phyloP scores from a whole-genome alignment of 2,329 filamentous ascomycete species.

The Sporothrix dimorphospora region DNA sequence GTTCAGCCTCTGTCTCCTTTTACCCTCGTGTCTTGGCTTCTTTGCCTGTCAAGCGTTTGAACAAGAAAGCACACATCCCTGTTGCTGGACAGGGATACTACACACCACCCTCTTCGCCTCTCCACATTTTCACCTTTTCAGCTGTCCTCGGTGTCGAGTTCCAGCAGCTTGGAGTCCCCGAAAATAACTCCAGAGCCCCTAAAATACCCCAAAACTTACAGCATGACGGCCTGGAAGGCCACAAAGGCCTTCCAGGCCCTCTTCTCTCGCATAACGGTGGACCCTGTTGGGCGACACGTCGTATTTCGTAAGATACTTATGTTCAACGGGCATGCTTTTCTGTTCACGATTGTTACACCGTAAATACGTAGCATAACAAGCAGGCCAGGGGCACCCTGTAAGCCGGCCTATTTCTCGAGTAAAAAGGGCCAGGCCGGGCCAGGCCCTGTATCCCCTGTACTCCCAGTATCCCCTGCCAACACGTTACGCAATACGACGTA shows the following conservation, averaged over 20 bases:
- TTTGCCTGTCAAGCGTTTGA: background rate
- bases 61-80: background rate
- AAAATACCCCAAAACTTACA: too few species aligned
- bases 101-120: background rate
- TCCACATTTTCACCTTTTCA: background rate
- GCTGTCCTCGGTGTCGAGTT: background rate
- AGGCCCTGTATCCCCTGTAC: too few species aligned
- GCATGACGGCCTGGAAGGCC: too few species aligned
- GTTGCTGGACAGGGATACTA: background rate
- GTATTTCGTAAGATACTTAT: background rate
- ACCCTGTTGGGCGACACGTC: background rate
- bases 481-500: background rate
- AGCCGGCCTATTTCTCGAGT: too few species aligned
- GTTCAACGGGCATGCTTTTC: background rate
- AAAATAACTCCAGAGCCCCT: too few species aligned
- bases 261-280: background rate
- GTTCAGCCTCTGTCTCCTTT: background rate
- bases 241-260: background rate
- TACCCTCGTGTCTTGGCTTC: background rate
- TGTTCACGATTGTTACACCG: too few species aligned
- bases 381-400: background rate
- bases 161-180: background rate
- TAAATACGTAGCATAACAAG: background rate
- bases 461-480: background rate
- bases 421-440: background rate